phyloP scores from a whole-genome alignment of 1,139 yeast genomes.

The Candida buenavistaensis region DNA sequence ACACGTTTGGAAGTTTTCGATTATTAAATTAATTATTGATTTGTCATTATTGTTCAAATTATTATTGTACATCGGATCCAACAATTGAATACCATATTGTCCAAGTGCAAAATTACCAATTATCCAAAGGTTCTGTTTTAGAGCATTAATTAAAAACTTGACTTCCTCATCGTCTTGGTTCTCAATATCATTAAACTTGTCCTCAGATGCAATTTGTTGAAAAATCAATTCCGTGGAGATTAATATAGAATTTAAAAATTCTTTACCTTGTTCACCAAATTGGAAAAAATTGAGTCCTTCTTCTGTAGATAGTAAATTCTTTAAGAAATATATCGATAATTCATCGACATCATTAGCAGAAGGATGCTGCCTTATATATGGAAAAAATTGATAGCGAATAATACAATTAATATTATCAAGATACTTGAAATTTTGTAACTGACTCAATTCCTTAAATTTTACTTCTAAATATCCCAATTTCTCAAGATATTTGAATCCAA shows the following conservation, averaged over 20 bases:
- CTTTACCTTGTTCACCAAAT: constrained; percentile 22
- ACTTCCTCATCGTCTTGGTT: constrained; percentile 11
- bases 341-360: constrained; percentile 6
- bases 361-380: constrained; percentile 17
- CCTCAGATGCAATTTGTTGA: constrained; percentile 16
- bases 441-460: constrained; percentile 33
- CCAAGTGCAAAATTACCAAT: constrained; percentile 80
- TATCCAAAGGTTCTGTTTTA: constrained; percentile 86
- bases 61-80: constrained; percentile 51
- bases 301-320: constrained; percentile 74
- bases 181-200: constrained; percentile 17
- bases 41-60: constrained; percentile 41
- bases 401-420: constrained; percentile 24
- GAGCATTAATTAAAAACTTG: constrained; percentile 8
- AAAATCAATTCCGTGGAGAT: constrained; percentile 22
- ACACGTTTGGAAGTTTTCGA: constrained; percentile 41
- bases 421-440: constrained; percentile 21
- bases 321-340: constrained; percentile 74
- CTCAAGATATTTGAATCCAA: constrained; percentile 39
- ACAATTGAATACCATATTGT: constrained; percentile 61
- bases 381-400: constrained; percentile 26
- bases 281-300: constrained; percentile 62
- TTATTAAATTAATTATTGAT: constrained; percentile 54
- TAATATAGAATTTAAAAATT: constrained; percentile 28
- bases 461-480: constrained; percentile 32